Evolutionary conservation across 768 basidiomycete genomes (phyloP).

Genomic region (Suillus luteus): DNA sequence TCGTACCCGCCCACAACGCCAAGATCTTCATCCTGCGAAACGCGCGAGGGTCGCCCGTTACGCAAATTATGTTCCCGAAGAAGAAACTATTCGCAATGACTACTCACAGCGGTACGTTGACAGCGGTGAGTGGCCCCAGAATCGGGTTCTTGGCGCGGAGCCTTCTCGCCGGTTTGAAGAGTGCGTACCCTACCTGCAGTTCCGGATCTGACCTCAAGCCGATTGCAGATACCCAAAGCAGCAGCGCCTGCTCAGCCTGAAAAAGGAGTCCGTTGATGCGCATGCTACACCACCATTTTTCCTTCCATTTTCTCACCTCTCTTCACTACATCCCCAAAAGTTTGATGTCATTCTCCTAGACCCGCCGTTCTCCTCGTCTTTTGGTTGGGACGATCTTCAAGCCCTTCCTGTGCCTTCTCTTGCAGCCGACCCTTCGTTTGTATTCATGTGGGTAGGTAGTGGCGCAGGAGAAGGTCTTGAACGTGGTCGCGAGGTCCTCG

Average conservation of each 20-base stretch:
- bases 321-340: slow-evolving; percentile 60
- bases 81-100: slow-evolving; percentile 97
- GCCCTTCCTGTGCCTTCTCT: slow-evolving; percentile 79
- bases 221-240: slow-evolving; percentile 87
- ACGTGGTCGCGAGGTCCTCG: slow-evolving; percentile 85
- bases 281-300: slow-evolving; percentile 75
- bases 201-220: slow-evolving; percentile 10
- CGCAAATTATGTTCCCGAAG: slow-evolving; percentile 84
- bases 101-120: slow-evolving; percentile 90
- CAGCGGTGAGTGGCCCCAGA: slow-evolving; percentile 91
- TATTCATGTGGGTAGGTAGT: slow-evolving; percentile 95
- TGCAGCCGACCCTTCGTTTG: slow-evolving; percentile 89
- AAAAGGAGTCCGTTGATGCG: slow-evolving; percentile 73
- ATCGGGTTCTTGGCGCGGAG: slow-evolving; percentile 89
- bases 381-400: slow-evolving; percentile 83
- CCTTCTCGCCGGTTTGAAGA: slow-evolving; percentile 91
- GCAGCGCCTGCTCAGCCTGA: slow-evolving; percentile 78
- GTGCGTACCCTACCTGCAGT: slow-evolving; percentile 48
- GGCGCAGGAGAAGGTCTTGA: slow-evolving; percentile 91
- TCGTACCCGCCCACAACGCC: slow-evolving; percentile 42
- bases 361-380: slow-evolving; percentile 85
- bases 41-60: slow-evolving; percentile 71
- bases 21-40: slow-evolving; percentile 68
- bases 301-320: slow-evolving; percentile 60
- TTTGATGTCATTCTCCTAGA: slow-evolving; percentile 93